Conservation (phyloP, 805 yeast species). For the Kluyveromyces nonfermentans region DNA sequence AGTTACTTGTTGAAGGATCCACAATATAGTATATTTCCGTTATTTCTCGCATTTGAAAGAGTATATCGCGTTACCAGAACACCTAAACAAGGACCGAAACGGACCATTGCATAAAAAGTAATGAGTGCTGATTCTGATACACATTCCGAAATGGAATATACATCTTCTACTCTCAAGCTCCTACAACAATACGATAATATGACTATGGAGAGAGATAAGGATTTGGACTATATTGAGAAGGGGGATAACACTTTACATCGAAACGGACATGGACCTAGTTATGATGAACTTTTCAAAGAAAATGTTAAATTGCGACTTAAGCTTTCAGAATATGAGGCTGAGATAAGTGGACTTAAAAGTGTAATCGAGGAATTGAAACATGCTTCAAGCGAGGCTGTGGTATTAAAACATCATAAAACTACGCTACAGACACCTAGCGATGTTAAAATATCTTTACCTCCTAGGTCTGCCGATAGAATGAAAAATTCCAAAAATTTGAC, state of each 20-base stretch:
- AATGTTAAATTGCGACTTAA: constrained; percentile 21
- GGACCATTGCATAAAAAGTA: constrained; percentile 3
- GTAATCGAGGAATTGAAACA: constrained; percentile 10
- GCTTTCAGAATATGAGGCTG: constrained; percentile 19
- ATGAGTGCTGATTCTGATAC: background rate
- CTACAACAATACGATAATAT: constrained; percentile 25
- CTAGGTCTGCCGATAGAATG: constrained; percentile 33
- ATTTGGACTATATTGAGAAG: constrained; percentile 21
- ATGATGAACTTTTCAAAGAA: constrained; percentile 26
- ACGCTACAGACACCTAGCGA: constrained; percentile 6
- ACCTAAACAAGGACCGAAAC: constrained; percentile 2
- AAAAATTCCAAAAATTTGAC: constrained; percentile 14
- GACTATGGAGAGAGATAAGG: constrained; percentile 20
- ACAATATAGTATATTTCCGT: background rate
- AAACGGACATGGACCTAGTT: constrained; percentile 10
- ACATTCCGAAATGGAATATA: background rate
- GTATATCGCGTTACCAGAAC: background rate
- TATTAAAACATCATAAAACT: constrained; percentile 5
- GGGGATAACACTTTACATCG: constrained; percentile 5
- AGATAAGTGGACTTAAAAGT: constrained; percentile 14
- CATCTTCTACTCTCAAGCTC: constrained; percentile 16
- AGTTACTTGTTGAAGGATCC: background rate
- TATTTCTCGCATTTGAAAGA: background rate
- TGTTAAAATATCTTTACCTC: constrained; percentile 24
- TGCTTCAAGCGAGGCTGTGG: constrained; percentile 6